These are phyloP conservation scores for Thelonectria olida DNA, from an alignment of 2,329 filamentous ascomycete genomes.

Conservation along the genomic window DNA sequence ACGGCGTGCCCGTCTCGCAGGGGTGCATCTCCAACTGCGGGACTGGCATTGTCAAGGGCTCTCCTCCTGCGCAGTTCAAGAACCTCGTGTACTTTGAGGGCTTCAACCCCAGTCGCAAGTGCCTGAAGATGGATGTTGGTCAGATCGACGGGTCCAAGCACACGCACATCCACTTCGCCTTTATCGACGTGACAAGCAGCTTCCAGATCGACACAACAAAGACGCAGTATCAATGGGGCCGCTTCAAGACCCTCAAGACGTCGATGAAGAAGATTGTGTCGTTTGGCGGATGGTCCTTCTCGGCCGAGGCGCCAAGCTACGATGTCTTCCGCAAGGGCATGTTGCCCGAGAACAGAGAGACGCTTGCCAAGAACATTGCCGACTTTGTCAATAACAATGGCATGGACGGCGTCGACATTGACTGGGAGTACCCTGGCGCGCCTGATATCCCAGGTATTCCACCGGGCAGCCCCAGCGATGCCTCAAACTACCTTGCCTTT, in stretches of 20 bases:
- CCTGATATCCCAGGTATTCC: background rate
- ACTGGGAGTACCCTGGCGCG: conserved; percentile 52
- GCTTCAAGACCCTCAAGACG: conserved; percentile 38
- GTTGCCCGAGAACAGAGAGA: conserved; percentile 42
- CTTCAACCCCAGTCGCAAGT: conserved; percentile 9
- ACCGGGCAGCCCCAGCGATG: background rate
- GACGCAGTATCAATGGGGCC: conserved; percentile 39
- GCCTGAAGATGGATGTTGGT: conserved; percentile 36
- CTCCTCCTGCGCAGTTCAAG: background rate
- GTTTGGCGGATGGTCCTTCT: conserved; percentile 41
- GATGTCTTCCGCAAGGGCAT: conserved; percentile 29
- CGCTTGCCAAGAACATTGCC: conserved; percentile 45
- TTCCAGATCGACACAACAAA: conserved; percentile 35
- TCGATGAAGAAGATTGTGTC: conserved; percentile 35
- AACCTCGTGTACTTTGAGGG: conserved; percentile 14
- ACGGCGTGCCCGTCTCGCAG: background rate
- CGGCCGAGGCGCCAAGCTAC: conserved; percentile 15
- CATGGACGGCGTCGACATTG: conserved; percentile 51
- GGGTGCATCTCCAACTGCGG: conserved; percentile 53
- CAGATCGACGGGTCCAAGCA: conserved; percentile 25
- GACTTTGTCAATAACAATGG: conserved; percentile 47
- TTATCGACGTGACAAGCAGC: conserved; percentile 30
- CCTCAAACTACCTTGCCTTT: conserved; percentile 2
- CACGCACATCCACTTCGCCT: conserved; percentile 38
- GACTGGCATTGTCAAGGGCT: conserved; percentile 32